Conservation (phyloP, 495 filamentous ascomycete genomes). For the Penicillium paradoxum region DNA sequence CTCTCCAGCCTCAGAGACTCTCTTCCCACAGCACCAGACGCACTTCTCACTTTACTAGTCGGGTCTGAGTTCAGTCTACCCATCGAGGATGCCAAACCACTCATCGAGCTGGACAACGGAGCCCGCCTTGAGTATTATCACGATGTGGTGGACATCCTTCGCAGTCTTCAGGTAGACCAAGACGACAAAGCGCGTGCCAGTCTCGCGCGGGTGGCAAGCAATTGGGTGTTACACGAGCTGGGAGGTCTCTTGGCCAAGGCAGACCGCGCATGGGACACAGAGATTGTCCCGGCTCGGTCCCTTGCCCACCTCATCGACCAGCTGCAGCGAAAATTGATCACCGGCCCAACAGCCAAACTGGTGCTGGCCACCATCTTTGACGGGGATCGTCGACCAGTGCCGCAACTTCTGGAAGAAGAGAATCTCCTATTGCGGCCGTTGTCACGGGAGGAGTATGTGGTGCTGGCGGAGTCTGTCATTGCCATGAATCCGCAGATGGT, state of each 20-base stretch:
- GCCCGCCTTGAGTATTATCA: slow-evolving; percentile 79
- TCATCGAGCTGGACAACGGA: slow-evolving; percentile 74
- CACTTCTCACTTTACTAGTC: slow-evolving; percentile 55
- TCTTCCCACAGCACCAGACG: slow-evolving; percentile 67
- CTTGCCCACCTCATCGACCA: slow-evolving; percentile 65
- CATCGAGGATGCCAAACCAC: slow-evolving; percentile 80
- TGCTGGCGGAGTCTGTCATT: slow-evolving; percentile 39
- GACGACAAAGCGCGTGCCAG: slow-evolving; percentile 20
- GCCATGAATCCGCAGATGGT: slow-evolving; percentile 55
- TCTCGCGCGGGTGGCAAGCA: slow-evolving; percentile 45
- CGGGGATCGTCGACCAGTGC: slow-evolving; percentile 47
- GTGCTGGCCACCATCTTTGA: slow-evolving; percentile 60
- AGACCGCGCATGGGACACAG: slow-evolving; percentile 48
- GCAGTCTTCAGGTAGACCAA: slow-evolving; percentile 32
- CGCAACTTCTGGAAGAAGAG: slow-evolving; percentile 59
- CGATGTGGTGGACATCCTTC: slow-evolving; percentile 58
- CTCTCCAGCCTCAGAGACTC: slow-evolving; percentile 53
- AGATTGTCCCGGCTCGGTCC: slow-evolving; percentile 51
- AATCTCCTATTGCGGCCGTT: slow-evolving; percentile 60
- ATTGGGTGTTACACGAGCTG: slow-evolving; percentile 84
- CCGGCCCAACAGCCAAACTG: slow-evolving; percentile 68
- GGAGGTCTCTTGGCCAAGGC: slow-evolving; percentile 64
- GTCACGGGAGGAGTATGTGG: slow-evolving; percentile 44
- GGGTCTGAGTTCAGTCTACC: slow-evolving; percentile 55
- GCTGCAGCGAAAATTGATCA: slow-evolving; percentile 63